A percentile compares a stretch with the other conserved stretches of the same genome.
These are phyloP conservation scores for Diaporthe citriasiana DNA, from an alignment of 2,329 filamentous ascomycete species.

Conservation along the genomic window DNA sequence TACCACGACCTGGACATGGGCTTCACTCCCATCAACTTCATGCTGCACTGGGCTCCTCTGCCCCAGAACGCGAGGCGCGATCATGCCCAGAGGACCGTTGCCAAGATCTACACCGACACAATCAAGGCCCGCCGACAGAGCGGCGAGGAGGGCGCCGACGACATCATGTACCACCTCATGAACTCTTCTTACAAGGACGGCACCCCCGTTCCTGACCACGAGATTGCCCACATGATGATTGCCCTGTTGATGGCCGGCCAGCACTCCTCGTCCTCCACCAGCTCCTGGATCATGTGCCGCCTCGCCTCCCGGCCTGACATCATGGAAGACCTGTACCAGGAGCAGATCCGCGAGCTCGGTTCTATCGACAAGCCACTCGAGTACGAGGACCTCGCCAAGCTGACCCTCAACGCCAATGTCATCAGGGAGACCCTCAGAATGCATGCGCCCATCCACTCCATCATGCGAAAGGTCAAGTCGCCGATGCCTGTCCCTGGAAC, in stretches of 20 bases:
- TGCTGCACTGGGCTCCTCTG: conserved; percentile 83
- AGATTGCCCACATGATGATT: conserved; percentile 90
- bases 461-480: conserved; percentile 91
- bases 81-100: conserved; percentile 79
- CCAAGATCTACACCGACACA: conserved; percentile 80
- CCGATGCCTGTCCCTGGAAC: conserved; percentile 88
- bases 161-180: conserved; percentile 89
- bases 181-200: conserved; percentile 82
- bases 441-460: conserved; percentile 94
- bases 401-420: conserved; percentile 86
- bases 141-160: conserved; percentile 62
- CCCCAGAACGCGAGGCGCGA: conserved; percentile 83
- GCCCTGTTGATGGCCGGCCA: conserved; percentile 88
- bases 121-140: conserved; percentile 72
- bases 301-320: conserved; percentile 79
- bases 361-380: conserved; percentile 80
- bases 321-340: conserved; percentile 78
- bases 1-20: conserved; percentile 87
- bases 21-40: conserved; percentile 86
- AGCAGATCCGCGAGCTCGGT: conserved; percentile 83
- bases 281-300: conserved; percentile 82
- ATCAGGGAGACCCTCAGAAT: conserved; percentile 93
- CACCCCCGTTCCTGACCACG: conserved; percentile 75
- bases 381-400: conserved; percentile 82
- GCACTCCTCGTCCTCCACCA: conserved; percentile 84